Base-by-base conservation (phyloP, 2,329 filamentous ascomycete genomes). In the Fusarium hostae region DNA sequence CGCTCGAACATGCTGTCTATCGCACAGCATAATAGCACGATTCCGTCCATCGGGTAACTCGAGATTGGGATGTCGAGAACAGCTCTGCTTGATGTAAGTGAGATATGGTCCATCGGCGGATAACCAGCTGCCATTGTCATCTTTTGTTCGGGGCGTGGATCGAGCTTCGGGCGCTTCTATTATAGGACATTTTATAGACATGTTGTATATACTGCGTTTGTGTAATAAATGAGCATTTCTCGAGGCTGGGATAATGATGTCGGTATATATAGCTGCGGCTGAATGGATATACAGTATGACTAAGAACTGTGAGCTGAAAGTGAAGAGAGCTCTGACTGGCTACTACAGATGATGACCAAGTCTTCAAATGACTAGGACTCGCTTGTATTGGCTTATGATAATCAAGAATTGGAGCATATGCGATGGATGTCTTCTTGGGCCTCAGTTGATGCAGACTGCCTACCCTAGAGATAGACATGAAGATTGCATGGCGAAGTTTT, bases 11-110 rank as follows among this genome's bases (percentile, higher is more conserved):
- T 56, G 9, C 20, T 56, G 57, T 43, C 57, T 59, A 5, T 59
- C 37, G 28, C 48, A 57, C 12, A 35, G 15, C 39, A 57, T 34
- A 28, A 57, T 24, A 40, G 30, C 57, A 18, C 51, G 58, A 12
- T 60, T 60, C 26, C 58, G 40, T 58, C 51, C 51, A 60, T 60
- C 58, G 5, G 39, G 51, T n/a, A 60, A 20, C 51, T 60, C 51
- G 10, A 63, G 35, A 26, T 63, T 50, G 30, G 43, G 57, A 5
- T 63, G 58, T 26, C 59, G 35, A 35, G 16, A 11, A 18, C 43
- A 51, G 30, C 57, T 62, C n/a, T 63, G 43, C 30, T 62, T 51
- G 24, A 63, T 62, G 15, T 30, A 22, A 37, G 20, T 30, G n/a
- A 30, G 34, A n/a, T 51, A 63, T 62, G 56, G 43, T 10, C 43